A percentile compares a stretch with the other conserved stretches of the same genome.
Conservation (phyloP, 2,329 filamentous ascomycete genomes). For the Whalleya microplaca region DNA sequence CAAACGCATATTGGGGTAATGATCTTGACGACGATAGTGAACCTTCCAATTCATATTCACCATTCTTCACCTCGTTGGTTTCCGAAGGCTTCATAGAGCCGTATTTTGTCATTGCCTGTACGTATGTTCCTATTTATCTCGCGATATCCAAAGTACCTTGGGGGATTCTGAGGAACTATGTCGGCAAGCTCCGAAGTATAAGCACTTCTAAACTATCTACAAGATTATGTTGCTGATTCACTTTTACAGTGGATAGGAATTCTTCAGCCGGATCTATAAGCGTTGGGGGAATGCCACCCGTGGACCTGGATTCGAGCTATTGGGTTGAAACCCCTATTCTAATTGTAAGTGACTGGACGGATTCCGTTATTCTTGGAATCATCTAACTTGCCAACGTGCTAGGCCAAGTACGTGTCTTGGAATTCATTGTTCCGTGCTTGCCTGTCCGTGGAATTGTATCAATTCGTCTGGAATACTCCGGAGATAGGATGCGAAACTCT, state of each 20-base stretch:
- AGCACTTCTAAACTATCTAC: not conserved
- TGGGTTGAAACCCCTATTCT: conserved; percentile 45
- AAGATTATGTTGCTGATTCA: not conserved
- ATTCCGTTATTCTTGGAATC: not conserved
- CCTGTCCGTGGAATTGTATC: not conserved
- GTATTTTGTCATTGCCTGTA: conserved; percentile 49
- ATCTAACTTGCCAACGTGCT: not conserved
- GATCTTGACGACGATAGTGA: conserved; percentile 41
- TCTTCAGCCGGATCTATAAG: conserved; percentile 49
- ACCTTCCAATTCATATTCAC: conserved; percentile 48
- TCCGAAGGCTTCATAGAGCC: conserved; percentile 49
- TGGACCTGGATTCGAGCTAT: conserved; percentile 34
- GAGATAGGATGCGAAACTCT: not conserved
- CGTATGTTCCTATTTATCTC: not conserved
- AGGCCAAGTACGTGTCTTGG: not conserved
- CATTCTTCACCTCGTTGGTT: conserved; percentile 54
- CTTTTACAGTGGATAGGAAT: conserved; percentile 44
- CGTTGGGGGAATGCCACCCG: conserved; percentile 51
- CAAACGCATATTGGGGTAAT: conserved; percentile 50
- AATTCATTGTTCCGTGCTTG: not conserved
- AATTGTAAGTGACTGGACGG: conserved; percentile 42
- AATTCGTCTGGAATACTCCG: not conserved
- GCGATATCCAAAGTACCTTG: not conserved
- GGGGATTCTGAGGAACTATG: not conserved
- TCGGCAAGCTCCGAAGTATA: not conserved